Evolutionary conservation across 2,329 filamentous ascomycete species (phyloP).

Genomic region (Alternaria sp.): DNA sequence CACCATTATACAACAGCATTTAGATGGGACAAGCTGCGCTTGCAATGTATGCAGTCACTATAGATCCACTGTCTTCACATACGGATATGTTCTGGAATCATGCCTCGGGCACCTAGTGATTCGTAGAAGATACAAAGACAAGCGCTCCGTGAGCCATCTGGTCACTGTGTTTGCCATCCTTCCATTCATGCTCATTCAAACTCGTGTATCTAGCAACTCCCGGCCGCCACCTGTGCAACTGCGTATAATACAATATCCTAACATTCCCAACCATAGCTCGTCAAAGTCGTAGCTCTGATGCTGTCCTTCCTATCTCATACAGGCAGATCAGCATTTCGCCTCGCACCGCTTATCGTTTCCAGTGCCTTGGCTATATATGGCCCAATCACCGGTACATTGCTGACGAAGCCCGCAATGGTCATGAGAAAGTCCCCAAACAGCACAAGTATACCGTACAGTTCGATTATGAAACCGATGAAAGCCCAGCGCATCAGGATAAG

Average conservation of each 20-base stretch:
- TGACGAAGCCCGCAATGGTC: slow-evolving; percentile 86
- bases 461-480: slow-evolving; percentile 85
- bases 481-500: slow-evolving; percentile 92
- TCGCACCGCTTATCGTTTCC: slow-evolving; percentile 44
- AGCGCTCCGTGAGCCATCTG: background rate
- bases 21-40: background rate
- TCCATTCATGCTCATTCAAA: background rate
- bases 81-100: background rate
- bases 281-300: background rate
- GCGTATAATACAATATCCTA: slow-evolving; percentile 2
- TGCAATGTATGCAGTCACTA: background rate
- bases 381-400: slow-evolving; percentile 82
- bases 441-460: slow-evolving; percentile 90
- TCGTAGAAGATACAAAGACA: background rate
- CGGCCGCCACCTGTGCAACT: background rate
- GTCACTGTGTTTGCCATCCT: background rate
- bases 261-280: background rate
- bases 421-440: slow-evolving; percentile 96
- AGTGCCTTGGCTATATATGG: slow-evolving; percentile 80
- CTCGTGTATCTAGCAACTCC: background rate
- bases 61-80: background rate
- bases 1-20: background rate
- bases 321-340: slow-evolving; percentile 18
- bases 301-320: slow-evolving; percentile 7
- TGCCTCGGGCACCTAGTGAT: background rate